Percentiles rank a stretch among this genome's conserved stretches.
These are phyloP conservation scores for Heritiera fomes DNA, from an alignment of 345 rosid species.

Conservation along the genomic window DNA sequence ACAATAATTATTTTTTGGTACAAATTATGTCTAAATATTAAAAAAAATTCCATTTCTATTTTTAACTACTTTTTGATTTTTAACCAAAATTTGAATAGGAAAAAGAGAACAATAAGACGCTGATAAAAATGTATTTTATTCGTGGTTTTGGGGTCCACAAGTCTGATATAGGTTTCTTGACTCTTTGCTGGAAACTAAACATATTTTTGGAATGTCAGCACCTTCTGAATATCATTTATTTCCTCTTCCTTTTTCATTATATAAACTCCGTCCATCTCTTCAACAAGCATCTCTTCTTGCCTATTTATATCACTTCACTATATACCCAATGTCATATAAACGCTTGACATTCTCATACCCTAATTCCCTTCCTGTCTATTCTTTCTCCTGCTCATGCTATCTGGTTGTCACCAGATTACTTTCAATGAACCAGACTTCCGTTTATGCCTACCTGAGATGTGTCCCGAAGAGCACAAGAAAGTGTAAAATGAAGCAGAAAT, in stretches of 20 bases:
- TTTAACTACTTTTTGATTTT: no score
- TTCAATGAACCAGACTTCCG: slow-evolving; percentile 21
- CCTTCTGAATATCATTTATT: slow-evolving; percentile 23
- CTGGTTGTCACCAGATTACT: background rate
- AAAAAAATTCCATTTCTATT: no score
- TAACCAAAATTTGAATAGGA: no score
- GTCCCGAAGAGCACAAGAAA: background rate
- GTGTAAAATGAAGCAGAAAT: slow-evolving; percentile 1
- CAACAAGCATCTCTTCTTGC: slow-evolving; percentile 13
- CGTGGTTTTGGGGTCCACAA: slow-evolving; percentile 14
- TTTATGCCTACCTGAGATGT: background rate
- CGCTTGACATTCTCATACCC: background rate
- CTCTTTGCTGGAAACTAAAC: slow-evolving; percentile 25
- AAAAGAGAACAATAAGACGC: background rate
- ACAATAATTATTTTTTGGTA: no score
- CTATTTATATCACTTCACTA: slow-evolving; percentile 24
- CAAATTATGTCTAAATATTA: no score
- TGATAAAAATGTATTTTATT: no score
- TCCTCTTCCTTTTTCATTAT: slow-evolving; percentile 8
- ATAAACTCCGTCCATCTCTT: slow-evolving; percentile 4
- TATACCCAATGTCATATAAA: background rate
- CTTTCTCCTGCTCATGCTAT: slow-evolving; percentile 4
- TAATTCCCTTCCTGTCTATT: background rate
- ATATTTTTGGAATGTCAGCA: slow-evolving; percentile 37
- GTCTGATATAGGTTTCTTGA: background rate